phyloP scores from a whole-genome alignment of 306 rosid species.

The Prunus dulcis region DNA sequence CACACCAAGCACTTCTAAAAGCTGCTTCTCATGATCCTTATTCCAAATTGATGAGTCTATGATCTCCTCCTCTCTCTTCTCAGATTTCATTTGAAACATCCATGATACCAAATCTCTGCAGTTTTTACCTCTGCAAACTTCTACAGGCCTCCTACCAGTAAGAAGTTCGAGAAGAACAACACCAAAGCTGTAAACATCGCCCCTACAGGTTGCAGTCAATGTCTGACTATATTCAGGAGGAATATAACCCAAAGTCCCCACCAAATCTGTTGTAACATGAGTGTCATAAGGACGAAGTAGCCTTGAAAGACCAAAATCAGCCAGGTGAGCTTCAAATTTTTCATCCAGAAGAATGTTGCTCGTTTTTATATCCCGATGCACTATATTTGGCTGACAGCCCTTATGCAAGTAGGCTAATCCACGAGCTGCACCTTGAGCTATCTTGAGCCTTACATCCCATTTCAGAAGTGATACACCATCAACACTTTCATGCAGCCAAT shows the following conservation, averaged over 20 bases:
- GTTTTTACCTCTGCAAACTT: constrained; percentile 68
- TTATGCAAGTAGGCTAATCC: constrained; percentile 77
- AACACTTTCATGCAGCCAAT: constrained; percentile 74
- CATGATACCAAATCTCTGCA: constrained; percentile 67
- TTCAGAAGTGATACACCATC: constrained; percentile 48
- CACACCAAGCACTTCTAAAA: constrained; percentile 52
- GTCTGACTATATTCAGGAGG: constrained; percentile 86
- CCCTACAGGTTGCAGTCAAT: constrained; percentile 62
- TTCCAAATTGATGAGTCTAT: constrained; percentile 61
- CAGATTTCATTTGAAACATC: constrained; percentile 69
- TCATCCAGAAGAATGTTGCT: constrained; percentile 80
- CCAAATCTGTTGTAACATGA: constrained; percentile 74
- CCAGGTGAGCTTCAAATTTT: constrained; percentile 66
- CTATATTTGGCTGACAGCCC: constrained; percentile 68
- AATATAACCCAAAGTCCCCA: constrained; percentile 78
- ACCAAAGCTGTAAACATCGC: constrained; percentile 77
- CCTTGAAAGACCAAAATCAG: constrained; percentile 81
- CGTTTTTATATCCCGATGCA: constrained; percentile 72
- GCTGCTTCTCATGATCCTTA: constrained; percentile 55
- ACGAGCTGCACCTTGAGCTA: constrained; percentile 66
- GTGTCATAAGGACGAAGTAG: constrained; percentile 67
- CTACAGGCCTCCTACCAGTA: constrained; percentile 69
- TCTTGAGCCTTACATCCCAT: constrained; percentile 71
- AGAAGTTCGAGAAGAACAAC: constrained; percentile 86
- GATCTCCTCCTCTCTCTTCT: constrained; percentile 57